Base-by-base conservation (phyloP, 148 eudicot genomes). In the Euryodendron excelsum region DNA sequence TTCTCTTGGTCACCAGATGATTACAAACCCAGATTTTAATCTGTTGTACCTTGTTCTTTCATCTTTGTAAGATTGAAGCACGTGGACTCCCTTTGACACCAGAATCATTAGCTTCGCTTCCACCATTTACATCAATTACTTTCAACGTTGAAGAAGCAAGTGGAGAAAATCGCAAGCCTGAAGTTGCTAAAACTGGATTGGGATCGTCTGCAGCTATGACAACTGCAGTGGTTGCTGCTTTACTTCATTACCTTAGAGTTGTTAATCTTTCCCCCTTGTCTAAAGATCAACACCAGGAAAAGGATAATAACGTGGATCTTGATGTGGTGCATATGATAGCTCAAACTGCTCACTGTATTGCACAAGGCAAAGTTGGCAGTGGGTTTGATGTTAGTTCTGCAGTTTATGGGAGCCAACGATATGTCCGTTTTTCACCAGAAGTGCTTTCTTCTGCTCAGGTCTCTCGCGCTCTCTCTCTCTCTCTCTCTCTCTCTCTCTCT, bases 171-270 rank as follows among this genome's bases (percentile, higher is more conserved):
- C 76, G 90, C 82, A 94, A 91, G 78, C 98, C 98, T 77, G 98
- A 95, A 86, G 98, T 95, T 79, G 98, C 98, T 77, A 95, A 95
- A 84, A 95, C 98, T 60, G 98, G 98, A 39, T 78, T 95, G 79
- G 98, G 98, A 65, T 95, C 98, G 61, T 95, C 98, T 85, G 98
- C 98, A 53, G 98, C 98, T 78, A 95, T 95, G 98, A 95, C 97
- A 73, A 92, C 97, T 59, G 98, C 97, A 55, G 97, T 95, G 66
- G 98, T 93, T 82, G 94, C 96, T 83, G 91, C 93, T 74, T 89
- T 92, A 75, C 96, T 95, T 78, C 97, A 95, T 86, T 95, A 95
- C 82, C 87, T 95, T 71, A 89, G 91, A 77, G 91, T 91, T 64
- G 92, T 90, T 77, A 47, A 90, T 63, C 94, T 94, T 74, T 82